Conservation (phyloP, 306 rosid genomes). For the Biancaea sappan region DNA sequence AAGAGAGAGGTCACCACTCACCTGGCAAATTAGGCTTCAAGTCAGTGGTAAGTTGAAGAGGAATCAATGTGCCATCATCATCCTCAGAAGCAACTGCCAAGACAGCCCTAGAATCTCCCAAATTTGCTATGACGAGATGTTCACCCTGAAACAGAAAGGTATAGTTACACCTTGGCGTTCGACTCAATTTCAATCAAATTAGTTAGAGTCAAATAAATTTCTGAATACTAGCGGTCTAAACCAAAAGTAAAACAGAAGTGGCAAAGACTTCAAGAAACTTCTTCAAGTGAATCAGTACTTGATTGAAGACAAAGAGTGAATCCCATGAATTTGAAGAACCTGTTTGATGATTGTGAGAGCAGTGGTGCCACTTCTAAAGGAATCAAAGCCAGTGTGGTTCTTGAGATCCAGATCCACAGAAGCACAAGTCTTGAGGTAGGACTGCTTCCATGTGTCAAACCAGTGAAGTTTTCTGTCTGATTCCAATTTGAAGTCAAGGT, state of each 20-base stretch:
- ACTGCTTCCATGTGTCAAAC: constrained; percentile 69
- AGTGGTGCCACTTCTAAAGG: constrained; percentile 73
- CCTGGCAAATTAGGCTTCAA: constrained; percentile 74
- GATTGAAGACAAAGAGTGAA: constrained; percentile 19
- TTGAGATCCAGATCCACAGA: constrained; percentile 74
- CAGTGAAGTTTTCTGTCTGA: constrained; percentile 48
- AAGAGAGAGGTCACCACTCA: constrained; percentile 32
- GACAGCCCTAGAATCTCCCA: constrained; percentile 82
- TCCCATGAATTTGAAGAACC: constrained; percentile 47
- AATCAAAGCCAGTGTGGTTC: constrained; percentile 58
- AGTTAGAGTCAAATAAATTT: too few species aligned
- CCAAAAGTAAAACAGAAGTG: too few species aligned
- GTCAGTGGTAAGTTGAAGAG: constrained; percentile 70
- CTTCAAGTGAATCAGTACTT: constrained; percentile 16
- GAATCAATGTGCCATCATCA: constrained; percentile 53
- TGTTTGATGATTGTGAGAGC: constrained; percentile 85
- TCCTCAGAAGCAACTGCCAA: constrained; percentile 62
- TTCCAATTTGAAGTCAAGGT: constrained; percentile 47
- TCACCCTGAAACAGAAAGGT: constrained; percentile 71
- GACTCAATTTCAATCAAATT: too few species aligned
- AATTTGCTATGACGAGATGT: constrained; percentile 59
- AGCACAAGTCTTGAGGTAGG: constrained; percentile 65
- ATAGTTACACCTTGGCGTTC: too few species aligned
- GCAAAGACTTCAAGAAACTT: constrained; percentile 24
- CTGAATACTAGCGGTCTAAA: too few species aligned